Base-by-base conservation (phyloP, 371 early-diverging fungal genomes). In the Chytridiales sp. region DNA sequence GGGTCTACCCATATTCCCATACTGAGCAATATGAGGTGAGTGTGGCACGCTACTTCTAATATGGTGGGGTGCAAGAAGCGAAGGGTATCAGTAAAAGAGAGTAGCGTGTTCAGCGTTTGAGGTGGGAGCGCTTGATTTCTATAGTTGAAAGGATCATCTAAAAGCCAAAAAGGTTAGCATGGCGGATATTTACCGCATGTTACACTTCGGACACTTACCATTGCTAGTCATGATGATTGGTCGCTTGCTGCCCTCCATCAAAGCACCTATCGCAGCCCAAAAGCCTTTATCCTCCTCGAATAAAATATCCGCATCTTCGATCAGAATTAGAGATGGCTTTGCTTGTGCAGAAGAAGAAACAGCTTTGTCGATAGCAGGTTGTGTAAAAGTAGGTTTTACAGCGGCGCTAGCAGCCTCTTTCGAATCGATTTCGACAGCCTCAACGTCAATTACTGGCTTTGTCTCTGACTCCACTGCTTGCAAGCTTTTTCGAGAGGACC, bases 161-260 rank as follows among this genome's bases (percentile, higher is more conserved):
- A 13, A 43, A 0, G 27, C 1, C 15, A 39, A 13, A 26, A 31
- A 11, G n/a, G 15, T 15, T 30, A 21, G 11, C 27, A 31, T 24
- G 11, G 47, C 2, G 27, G 9, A 50, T 42, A 9, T 4, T 8
- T 1, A 24, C 15, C 3, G 13, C 29, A 19, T 31, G 34, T 38
- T 8, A 30, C 22, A 4, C 38, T 3, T 17, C 46, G 35, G 30
- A 26, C 3, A 46, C 63, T 70, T 78, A 85, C 87, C 84, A 65
- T 87, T 86, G 70, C 90, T 88, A 0, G 90, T 91, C 67, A 92
- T 78, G 19, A 92, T 79, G 22, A 93, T 90, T 0, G 93, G 93
- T 5, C 90, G 74, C 49, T 85, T 86, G 72, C 86, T 88, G 35
- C 77, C 85, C 55, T 84, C 81, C 3, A 90, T 80, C 35, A 93